phyloP scores from a whole-genome alignment of 768 basidiomycete genomes.

The Leccinum truebloodii region DNA sequence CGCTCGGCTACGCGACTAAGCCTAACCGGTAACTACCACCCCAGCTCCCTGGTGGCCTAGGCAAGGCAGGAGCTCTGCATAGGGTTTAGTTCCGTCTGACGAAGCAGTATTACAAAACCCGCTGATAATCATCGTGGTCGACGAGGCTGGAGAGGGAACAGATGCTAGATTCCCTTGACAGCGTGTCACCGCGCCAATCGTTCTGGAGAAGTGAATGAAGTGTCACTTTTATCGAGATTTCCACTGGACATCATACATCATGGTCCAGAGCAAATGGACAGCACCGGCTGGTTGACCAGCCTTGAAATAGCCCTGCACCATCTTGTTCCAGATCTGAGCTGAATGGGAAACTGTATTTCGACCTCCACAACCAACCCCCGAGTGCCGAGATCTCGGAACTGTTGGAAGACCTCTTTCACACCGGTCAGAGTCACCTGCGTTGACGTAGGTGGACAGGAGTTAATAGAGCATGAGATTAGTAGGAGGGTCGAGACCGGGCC shows the following conservation, averaged over 20 bases:
- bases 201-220: background rate
- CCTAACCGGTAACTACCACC: too few relatives aligned
- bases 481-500: slow-evolving; percentile 33
- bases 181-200: background rate
- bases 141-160: slow-evolving; percentile 56
- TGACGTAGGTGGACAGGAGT: slow-evolving; percentile 60
- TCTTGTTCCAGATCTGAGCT: slow-evolving; percentile 67
- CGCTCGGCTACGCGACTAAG: too few relatives aligned
- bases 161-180: slow-evolving; percentile 32
- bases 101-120: slow-evolving; percentile 60
- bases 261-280: slow-evolving; percentile 63
- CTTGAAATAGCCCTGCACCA: slow-evolving; percentile 75
- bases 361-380: slow-evolving; percentile 31
- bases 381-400: slow-evolving; percentile 49
- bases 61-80: too few relatives aligned
- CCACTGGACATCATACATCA: slow-evolving; percentile 51
- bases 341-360: slow-evolving; percentile 29
- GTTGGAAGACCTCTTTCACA: slow-evolving; percentile 61
- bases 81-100: slow-evolving; percentile 14
- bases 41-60: too few relatives aligned
- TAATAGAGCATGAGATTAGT: slow-evolving; percentile 45
- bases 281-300: slow-evolving; percentile 63
- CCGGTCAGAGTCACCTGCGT: slow-evolving; percentile 47
- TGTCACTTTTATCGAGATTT: slow-evolving; percentile 18
- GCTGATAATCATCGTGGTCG: slow-evolving; percentile 49